Conservation (phyloP, 1,284 basidiomycete species). For the Ceratobasidium sp. region DNA sequence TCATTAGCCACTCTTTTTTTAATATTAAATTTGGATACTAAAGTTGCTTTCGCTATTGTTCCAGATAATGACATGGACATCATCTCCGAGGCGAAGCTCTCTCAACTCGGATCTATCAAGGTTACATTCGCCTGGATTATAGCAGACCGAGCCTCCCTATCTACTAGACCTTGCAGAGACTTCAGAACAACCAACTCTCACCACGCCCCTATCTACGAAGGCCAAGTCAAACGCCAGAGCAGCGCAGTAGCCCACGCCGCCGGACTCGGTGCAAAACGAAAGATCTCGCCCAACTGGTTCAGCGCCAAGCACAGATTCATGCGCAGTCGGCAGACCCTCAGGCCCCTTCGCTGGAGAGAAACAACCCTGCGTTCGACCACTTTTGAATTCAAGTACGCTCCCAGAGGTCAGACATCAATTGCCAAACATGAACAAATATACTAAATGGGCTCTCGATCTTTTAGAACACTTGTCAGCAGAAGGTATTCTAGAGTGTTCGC, state of each 20-base stretch:
- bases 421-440: neutral
- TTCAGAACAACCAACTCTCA: neutral
- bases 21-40: neutral
- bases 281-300: conserved; percentile 11
- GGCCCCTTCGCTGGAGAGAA: conserved; percentile 9
- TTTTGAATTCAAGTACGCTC: conserved; percentile 33
- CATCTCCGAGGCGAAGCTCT: neutral
- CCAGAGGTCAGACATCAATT: neutral
- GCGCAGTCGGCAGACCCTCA: neutral
- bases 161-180: neutral
- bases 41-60: neutral
- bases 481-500: conserved; percentile 4
- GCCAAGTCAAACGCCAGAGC: conserved; percentile 8
- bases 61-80: conserved; percentile 12
- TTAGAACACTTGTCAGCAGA: conserved; percentile 15
- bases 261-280: conserved; percentile 6
- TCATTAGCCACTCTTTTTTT: neutral
- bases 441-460: neutral
- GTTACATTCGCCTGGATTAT: conserved; percentile 24
- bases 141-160: neutral
- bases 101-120: conserved; percentile 17
- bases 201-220: conserved; percentile 15
- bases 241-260: conserved; percentile 19
- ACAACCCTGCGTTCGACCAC: conserved; percentile 6
- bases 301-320: neutral